Percentiles rank a stretch among this genome's conserved stretches.
Evolutionary conservation across 768 basidiomycete species (phyloP).

Genomic region (Tylopilus sp.): DNA sequence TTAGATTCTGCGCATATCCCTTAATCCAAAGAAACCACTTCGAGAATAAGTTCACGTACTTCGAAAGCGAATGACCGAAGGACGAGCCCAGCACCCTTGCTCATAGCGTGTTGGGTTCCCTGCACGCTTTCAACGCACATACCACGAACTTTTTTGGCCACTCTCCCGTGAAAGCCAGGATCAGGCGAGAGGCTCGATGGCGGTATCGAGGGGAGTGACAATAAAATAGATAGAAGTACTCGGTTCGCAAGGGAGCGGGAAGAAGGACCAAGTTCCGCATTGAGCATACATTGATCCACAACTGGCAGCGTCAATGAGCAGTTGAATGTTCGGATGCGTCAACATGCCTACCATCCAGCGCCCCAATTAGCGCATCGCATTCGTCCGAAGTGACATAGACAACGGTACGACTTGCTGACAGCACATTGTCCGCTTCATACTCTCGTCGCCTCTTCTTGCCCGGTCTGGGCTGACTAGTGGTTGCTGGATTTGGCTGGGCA

Average conservation of each 20-base stretch:
- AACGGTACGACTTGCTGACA: slow-evolving; percentile 46
- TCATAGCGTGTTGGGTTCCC: slow-evolving; percentile 57
- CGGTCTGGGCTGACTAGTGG: slow-evolving; percentile 39
- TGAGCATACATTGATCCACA: slow-evolving; percentile 44
- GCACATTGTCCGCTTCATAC: slow-evolving; percentile 74
- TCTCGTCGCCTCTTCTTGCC: slow-evolving; percentile 67
- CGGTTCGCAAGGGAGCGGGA: slow-evolving; percentile 59
- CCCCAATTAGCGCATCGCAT: slow-evolving; percentile 47
- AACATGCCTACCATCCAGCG: slow-evolving; percentile 54
- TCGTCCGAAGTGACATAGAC: slow-evolving; percentile 51
- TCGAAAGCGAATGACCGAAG: slow-evolving; percentile 37
- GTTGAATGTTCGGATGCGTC: neutral
- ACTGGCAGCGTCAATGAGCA: slow-evolving; percentile 39
- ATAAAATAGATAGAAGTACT: slow-evolving; percentile 52
- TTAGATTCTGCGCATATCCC: slow-evolving; percentile 13
- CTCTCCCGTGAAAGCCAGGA: slow-evolving; percentile 41
- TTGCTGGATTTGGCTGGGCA: slow-evolving; percentile 19
- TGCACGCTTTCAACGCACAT: slow-evolving; percentile 48
- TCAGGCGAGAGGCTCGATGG: slow-evolving; percentile 55
- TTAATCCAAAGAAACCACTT: neutral
- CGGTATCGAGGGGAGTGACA: slow-evolving; percentile 55
- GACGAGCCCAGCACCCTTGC: slow-evolving; percentile 58
- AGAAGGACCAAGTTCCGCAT: slow-evolving; percentile 48
- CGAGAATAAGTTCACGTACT: slow-evolving; percentile 24
- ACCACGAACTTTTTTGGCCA: slow-evolving; percentile 46